phyloP scores from a whole-genome alignment of 192 early-diverging fungal species.

The Coemansia furcata region DNA sequence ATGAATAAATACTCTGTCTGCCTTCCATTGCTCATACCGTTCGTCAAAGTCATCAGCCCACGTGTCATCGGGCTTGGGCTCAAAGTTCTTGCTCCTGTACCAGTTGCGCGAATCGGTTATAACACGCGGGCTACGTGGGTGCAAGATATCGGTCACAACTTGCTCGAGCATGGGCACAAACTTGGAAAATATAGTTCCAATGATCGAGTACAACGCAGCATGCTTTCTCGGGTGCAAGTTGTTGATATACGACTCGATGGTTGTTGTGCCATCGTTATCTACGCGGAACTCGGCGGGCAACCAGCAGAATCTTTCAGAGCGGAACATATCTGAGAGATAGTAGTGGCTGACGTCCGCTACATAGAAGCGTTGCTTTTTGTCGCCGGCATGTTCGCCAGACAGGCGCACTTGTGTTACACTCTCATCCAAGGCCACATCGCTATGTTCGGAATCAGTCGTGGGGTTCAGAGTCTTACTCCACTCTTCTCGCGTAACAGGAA shows the following conservation, averaged over 20 bases:
- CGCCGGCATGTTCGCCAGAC: neutral
- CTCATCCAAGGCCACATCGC: neutral
- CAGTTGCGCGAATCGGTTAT: conserved; percentile 13
- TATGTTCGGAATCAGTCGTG: neutral
- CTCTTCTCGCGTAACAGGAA: conserved; percentile 4
- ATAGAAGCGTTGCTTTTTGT: neutral
- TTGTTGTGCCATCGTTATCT: conserved; percentile 39
- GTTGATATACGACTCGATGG: conserved; percentile 69
- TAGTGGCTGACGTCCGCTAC: neutral
- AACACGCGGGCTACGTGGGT: conserved; percentile 1
- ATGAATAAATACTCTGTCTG: conserved; percentile 12
- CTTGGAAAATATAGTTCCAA: conserved; percentile 52
- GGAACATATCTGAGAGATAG: neutral
- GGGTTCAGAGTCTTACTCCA: conserved; percentile 13
- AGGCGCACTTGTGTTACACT: neutral
- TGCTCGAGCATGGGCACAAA: conserved; percentile 69
- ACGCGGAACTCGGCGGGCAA: conserved; percentile 67
- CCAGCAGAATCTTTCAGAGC: conserved; percentile 52
- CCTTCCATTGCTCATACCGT: conserved; percentile 18
- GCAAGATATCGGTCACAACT: conserved; percentile 38
- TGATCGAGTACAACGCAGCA: conserved; percentile 52
- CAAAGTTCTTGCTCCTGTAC: conserved; percentile 9
- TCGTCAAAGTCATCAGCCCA: conserved; percentile 13
- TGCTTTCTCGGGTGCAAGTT: conserved; percentile 61
- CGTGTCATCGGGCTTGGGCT: conserved; percentile 12